Percentiles rank a stretch among this genome's conserved stretches.
Conservation (phyloP, 805 yeast species). For the Saccharomycopsis lassenensis region DNA sequence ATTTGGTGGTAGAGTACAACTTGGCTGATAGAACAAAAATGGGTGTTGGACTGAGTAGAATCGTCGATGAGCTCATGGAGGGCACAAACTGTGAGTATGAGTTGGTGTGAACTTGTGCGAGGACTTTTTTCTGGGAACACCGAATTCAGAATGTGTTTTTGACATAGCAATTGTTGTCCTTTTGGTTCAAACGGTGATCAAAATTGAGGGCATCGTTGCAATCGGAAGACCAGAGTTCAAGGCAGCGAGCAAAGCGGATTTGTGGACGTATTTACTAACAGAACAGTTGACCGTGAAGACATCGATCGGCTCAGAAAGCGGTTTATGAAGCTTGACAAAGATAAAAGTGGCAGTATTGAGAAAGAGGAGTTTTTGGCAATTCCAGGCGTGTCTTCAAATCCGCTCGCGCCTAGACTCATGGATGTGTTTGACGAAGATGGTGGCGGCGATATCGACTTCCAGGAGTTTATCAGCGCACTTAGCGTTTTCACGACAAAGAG, state of each 20-base stretch:
- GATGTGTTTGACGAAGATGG: constrained; percentile 92
- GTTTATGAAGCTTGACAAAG: constrained; percentile 91
- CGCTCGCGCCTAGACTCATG: constrained; percentile 79
- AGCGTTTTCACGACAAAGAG: constrained; percentile 85
- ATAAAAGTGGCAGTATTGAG: constrained; percentile 86
- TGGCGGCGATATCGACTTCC: constrained; percentile 89
- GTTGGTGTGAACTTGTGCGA: too few species aligned
- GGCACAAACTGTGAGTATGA: constrained; percentile 60
- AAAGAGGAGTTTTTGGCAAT: constrained; percentile 82
- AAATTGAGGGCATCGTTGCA: constrained; percentile 13
- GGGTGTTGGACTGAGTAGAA: constrained; percentile 54
- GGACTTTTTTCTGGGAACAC: too few species aligned
- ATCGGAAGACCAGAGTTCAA: too few species aligned
- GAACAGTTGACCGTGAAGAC: constrained; percentile 80
- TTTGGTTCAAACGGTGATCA: constrained; percentile 5
- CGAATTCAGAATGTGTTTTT: too few species aligned
- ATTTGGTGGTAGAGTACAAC: not conserved
- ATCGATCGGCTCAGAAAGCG: constrained; percentile 84
- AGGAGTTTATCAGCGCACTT: constrained; percentile 80
- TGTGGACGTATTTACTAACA: too few species aligned
- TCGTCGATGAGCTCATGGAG: constrained; percentile 61
- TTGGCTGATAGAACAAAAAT: constrained; percentile 22
- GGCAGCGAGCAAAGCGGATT: too few species aligned
- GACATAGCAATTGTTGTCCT: too few species aligned
- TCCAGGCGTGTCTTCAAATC: constrained; percentile 87